Conservation (phyloP, 495 filamentous ascomycete species). For the Aspergillus funiculosus region DNA sequence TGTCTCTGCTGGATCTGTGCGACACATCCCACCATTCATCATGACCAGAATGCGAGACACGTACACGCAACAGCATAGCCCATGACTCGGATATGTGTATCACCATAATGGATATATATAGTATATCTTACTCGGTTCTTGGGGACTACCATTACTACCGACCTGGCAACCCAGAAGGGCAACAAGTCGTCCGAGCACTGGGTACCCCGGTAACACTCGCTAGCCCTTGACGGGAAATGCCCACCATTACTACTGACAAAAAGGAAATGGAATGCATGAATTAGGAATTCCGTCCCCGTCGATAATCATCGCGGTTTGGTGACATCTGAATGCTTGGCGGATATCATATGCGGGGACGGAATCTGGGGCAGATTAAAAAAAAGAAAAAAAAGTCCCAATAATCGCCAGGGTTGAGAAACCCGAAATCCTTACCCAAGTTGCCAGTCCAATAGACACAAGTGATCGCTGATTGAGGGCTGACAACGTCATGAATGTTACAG, state of each 20-base stretch:
- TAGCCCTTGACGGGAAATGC: no score
- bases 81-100: no score
- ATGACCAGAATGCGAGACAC: no score
- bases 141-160: no score
- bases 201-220: not conserved
- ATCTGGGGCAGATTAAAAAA: not conserved
- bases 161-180: not conserved
- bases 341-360: constrained; percentile 18
- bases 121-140: no score
- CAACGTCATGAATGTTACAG: no score
- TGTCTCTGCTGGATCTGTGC: not conserved
- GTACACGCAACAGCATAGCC: no score
- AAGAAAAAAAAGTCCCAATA: not conserved
- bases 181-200: constrained; percentile 10
- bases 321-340: constrained; percentile 16
- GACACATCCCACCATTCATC: constrained; percentile 3
- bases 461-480: no score
- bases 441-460: no score
- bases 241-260: not conserved
- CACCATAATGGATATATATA: no score
- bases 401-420: not conserved
- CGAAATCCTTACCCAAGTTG: not conserved
- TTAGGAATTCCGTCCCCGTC: not conserved
- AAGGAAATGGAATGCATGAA: not conserved
- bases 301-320: not conserved